Conservation (phyloP, 768 basidiomycete genomes). For the Pseudohyphozyma bogoriensis region DNA sequence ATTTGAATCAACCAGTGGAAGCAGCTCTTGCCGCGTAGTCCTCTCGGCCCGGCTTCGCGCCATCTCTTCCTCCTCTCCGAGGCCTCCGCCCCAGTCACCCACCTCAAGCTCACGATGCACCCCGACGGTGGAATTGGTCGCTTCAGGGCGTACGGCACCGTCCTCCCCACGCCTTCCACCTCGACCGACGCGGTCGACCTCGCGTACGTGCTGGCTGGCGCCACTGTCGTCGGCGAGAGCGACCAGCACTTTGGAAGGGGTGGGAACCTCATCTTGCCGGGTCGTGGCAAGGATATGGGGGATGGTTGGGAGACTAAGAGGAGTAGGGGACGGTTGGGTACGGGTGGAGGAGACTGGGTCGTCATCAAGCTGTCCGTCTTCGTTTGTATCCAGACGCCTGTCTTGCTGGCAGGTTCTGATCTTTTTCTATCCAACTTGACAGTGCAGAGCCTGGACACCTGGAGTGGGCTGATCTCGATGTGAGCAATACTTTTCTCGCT, state of each 20-base stretch:
- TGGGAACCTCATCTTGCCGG: slow-evolving; percentile 80
- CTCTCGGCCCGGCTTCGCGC: slow-evolving; percentile 70
- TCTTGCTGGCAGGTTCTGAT: no score
- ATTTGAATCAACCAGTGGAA: slow-evolving; percentile 49
- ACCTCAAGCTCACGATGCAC: slow-evolving; percentile 86
- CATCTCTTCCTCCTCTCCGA: slow-evolving; percentile 72
- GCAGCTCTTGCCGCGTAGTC: slow-evolving; percentile 62
- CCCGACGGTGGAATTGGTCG: slow-evolving; percentile 96
- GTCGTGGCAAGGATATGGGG: slow-evolving; percentile 71
- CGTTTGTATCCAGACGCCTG: background rate
- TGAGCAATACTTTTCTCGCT: no score
- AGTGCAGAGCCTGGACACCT: slow-evolving; percentile 67
- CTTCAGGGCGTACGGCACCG: slow-evolving; percentile 80
- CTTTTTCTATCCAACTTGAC: background rate
- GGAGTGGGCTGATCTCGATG: slow-evolving; percentile 69
- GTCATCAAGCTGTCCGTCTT: slow-evolving; percentile 69
- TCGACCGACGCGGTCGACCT: slow-evolving; percentile 54
- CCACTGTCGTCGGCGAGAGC: slow-evolving; percentile 68
- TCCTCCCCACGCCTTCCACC: slow-evolving; percentile 37
- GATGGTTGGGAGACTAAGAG: slow-evolving; percentile 98
- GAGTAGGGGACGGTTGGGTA: slow-evolving; percentile 47
- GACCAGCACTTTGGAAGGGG: slow-evolving; percentile 95
- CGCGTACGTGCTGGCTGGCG: slow-evolving; percentile 82
- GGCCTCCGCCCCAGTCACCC: slow-evolving; percentile 46
- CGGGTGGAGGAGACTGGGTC: slow-evolving; percentile 82